Conservation (phyloP, 2,329 filamentous ascomycete species). For the Pseudogymnoascus sp. region DNA sequence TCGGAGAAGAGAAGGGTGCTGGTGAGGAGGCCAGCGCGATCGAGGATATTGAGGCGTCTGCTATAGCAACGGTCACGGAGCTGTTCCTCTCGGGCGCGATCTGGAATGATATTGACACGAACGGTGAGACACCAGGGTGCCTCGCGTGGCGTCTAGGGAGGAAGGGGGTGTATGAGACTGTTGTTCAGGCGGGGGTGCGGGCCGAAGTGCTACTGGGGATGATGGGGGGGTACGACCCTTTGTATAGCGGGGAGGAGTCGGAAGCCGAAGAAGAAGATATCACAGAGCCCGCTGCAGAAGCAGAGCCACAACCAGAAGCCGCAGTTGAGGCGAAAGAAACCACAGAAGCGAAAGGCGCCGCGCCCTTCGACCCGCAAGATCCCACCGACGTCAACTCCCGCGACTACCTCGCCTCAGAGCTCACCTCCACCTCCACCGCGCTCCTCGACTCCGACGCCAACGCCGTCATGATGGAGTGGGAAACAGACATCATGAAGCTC, state of each 20-base stretch:
- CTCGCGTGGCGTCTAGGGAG: conserved; percentile 64
- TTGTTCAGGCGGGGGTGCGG: conserved; percentile 82
- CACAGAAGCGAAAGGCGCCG: conserved; percentile 13
- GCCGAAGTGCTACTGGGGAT: conserved; percentile 80
- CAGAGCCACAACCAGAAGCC: conserved; percentile 20
- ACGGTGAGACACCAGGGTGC: conserved; percentile 86
- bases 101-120: conserved; percentile 88
- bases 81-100: conserved; percentile 84
- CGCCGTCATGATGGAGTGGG: conserved; percentile 92
- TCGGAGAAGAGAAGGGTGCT: conserved; percentile 17
- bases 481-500: conserved; percentile 74
- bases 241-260: conserved; percentile 44
- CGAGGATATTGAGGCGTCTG: conserved; percentile 42
- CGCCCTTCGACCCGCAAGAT: conserved; percentile 23
- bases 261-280: conserved; percentile 33
- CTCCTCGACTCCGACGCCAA: conserved; percentile 69
- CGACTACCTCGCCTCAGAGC: conserved; percentile 57
- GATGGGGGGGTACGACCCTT: conserved; percentile 70
- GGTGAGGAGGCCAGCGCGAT: conserved; percentile 30
- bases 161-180: conserved; percentile 64
- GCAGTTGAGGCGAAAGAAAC: conserved; percentile 19
- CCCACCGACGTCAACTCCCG: conserved; percentile 47
- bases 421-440: conserved; percentile 56
- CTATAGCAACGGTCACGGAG: conserved; percentile 60
- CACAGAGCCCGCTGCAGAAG: conserved; percentile 25